Percentiles rank a stretch among this genome's conserved stretches.
Conservation (phyloP, 129 eudicot genomes). For the Flaveria trinervia region DNA sequence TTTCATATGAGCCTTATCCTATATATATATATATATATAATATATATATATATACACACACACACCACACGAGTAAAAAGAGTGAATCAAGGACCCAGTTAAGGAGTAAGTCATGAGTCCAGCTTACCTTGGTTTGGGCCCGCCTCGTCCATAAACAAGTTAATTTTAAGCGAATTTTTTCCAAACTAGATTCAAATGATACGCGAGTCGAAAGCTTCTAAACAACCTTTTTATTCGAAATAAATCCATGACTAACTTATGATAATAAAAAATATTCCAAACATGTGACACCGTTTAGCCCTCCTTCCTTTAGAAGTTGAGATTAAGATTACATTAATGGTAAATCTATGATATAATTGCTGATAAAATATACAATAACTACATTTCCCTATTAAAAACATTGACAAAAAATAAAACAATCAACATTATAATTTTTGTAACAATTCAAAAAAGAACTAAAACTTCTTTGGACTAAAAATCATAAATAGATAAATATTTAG, state of each 20-base stretch:
- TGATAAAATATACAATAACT: background rate
- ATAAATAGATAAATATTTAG: background rate
- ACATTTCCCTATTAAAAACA: slow-evolving; percentile 2
- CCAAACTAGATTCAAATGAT: too few species aligned
- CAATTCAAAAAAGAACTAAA: background rate
- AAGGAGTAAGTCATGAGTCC: too few species aligned
- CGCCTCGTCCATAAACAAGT: too few species aligned
- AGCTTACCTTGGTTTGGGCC: too few species aligned
- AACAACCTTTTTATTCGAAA: too few species aligned
- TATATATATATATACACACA: too few species aligned
- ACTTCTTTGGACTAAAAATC: background rate
- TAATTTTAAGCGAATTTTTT: too few species aligned
- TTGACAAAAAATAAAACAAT: background rate
- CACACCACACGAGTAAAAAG: too few species aligned
- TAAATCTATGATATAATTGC: slow-evolving; percentile 6
- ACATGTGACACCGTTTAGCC: background rate
- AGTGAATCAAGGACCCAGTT: too few species aligned
- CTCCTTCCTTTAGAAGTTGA: background rate
- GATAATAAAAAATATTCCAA: background rate
- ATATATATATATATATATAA: too few species aligned
- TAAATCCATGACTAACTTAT: slow-evolving; percentile 5
- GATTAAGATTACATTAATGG: slow-evolving; percentile 1
- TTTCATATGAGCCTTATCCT: too few species aligned
- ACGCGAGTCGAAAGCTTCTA: too few species aligned
- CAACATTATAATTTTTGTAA: background rate